Base-by-base conservation (phyloP, 192 early-diverging fungal species). In the Backusella tarrabulga region DNA sequence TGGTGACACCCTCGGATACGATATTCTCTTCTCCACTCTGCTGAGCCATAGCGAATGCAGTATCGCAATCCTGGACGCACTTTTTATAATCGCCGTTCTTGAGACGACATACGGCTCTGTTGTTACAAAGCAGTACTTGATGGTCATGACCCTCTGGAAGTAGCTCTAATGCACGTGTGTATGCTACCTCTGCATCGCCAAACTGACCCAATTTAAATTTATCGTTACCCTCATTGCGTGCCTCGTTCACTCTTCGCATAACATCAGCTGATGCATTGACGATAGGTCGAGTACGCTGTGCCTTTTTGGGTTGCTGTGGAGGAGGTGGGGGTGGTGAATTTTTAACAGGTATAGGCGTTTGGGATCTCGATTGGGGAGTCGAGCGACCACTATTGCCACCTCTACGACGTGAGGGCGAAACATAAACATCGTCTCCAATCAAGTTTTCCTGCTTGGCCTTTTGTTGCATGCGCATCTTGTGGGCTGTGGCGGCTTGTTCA, bases 141-240 rank as follows among this genome's bases (percentile, higher is more conserved):
- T 89, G 71, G 8, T 88, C 74, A 74, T 99, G 96, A 7, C 77
- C 68, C 14, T 74, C 34, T 0, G 95, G 90, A 2, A 98, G 84
- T 3, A 80, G 71, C 36, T 81, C 71, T 6, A 98, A 88, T 0
- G 95, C 92, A 12, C 74, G 71, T 4, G 88, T 87, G 81, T 99
- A 99, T 19, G 82, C 83, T 6, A 79, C 78, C 44, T 92, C 91
- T 0, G 97, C 95, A 11, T 93, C 92, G 60, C 86, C 92, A 85
- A 92, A 98, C 82, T 98, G 94, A 2, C 97, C 97, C 32, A 92
- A 85, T 80, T 96, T 97, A 83, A 96, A 99, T 12, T 83, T 76
- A 9, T 91, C 91, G 79, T 97, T 97, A 70, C 96, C 97, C 23
- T 77, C 77, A 19, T 87, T 83, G 72, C 93, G 91, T 76, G 83